A percentile compares a stretch with the other conserved stretches of the same genome.
These are phyloP conservation scores for Peniophora sp. DNA, from an alignment of 1,284 basidiomycete species.

Conservation along the genomic window DNA sequence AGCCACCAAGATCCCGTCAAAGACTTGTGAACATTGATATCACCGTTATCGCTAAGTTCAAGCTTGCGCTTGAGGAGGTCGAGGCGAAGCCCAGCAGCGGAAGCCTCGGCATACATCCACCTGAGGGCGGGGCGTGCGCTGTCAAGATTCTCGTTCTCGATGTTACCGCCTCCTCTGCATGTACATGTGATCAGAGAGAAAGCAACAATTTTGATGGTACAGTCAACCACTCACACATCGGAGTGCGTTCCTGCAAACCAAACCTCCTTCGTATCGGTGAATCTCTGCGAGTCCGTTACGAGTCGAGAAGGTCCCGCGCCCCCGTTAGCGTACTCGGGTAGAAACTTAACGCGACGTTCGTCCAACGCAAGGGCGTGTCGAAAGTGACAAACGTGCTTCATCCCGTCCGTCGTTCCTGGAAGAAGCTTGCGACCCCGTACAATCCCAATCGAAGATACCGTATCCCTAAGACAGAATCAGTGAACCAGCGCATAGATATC, in stretches of 20 bases:
- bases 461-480: slow-evolving; percentile 14
- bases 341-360: slow-evolving; percentile 15
- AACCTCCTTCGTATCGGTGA: slow-evolving; percentile 12
- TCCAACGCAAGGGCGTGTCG: slow-evolving; percentile 17
- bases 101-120: slow-evolving; percentile 15
- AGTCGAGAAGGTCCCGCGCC: background rate
- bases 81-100: slow-evolving; percentile 5
- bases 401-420: slow-evolving; percentile 12
- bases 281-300: background rate
- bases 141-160: slow-evolving; percentile 9
- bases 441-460: slow-evolving; percentile 26
- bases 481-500: background rate
- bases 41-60: background rate
- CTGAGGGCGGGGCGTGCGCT: slow-evolving; percentile 5
- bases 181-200: background rate
- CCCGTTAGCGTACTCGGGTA: slow-evolving; percentile 12
- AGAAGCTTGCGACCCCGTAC: slow-evolving; percentile 14
- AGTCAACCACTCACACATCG: slow-evolving; percentile 15
- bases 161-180: slow-evolving; percentile 14
- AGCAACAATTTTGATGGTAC: background rate
- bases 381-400: slow-evolving; percentile 12
- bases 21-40: slow-evolving; percentile 12
- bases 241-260: slow-evolving; percentile 18
- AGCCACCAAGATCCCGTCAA: slow-evolving; percentile 13
- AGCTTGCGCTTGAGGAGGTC: background rate